These are phyloP conservation scores for Plasmodium ovale DNA, from an alignment of 169 alveolate genomes.

Conservation along the genomic window DNA sequence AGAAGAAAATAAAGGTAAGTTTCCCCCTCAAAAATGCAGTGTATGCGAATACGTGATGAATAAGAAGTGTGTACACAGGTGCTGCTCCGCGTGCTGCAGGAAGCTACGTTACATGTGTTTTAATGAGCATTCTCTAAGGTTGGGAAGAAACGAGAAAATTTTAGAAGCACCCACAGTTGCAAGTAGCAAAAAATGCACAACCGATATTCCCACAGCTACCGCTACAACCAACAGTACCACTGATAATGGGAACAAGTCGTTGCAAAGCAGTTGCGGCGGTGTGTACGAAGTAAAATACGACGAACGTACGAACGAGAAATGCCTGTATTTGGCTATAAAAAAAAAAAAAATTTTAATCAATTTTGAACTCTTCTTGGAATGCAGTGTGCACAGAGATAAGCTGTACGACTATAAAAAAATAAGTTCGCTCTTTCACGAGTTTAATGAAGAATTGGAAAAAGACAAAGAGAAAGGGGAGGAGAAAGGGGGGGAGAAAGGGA, in stretches of 20 bases:
- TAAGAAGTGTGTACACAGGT: slow-evolving; percentile 35
- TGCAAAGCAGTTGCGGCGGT: not conserved
- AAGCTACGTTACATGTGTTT: slow-evolving; percentile 29
- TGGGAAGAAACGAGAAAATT: not conserved
- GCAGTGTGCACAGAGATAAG: slow-evolving; percentile 28
- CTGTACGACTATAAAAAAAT: slow-evolving; percentile 42
- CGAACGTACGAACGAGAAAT: not conserved
- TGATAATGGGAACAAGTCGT: not conserved
- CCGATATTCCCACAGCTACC: not conserved
- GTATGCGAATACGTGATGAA: slow-evolving; percentile 30
- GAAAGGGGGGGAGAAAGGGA: not conserved
- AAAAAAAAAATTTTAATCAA: slow-evolving; percentile 41
- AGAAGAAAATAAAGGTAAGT: not conserved
- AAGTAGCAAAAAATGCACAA: not conserved
- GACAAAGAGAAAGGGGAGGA: not conserved
- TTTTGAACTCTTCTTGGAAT: slow-evolving; percentile 18
- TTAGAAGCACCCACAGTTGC: not conserved
- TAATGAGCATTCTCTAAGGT: not conserved
- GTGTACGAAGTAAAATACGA: slow-evolving; percentile 8
- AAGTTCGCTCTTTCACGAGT: not conserved
- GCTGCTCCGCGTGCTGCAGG: slow-evolving; percentile 53
- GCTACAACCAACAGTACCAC: too few relatives aligned
- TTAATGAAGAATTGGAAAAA: slow-evolving; percentile 12
- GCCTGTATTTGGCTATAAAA: slow-evolving; percentile 26
- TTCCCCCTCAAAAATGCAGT: slow-evolving; percentile 6